A percentile compares a stretch with the other conserved stretches of the same genome.
These are phyloP conservation scores for Eimeria falciformis DNA, from an alignment of 169 alveolate genomes.

Conservation along the genomic window DNA sequence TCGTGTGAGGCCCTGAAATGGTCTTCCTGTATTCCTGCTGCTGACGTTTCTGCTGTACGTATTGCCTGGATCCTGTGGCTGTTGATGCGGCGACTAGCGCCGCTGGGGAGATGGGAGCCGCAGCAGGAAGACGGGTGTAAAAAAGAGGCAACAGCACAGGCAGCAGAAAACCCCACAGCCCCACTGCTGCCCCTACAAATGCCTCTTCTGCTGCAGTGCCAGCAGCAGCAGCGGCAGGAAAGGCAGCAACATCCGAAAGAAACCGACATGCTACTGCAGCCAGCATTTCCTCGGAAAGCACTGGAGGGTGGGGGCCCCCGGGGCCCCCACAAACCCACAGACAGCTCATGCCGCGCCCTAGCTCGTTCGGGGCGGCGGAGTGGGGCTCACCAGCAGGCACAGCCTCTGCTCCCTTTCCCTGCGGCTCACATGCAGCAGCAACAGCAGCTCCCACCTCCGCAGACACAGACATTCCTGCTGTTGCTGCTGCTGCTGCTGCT, in stretches of 20 bases:
- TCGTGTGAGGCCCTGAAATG: neutral
- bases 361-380: too few species aligned
- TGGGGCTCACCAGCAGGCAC: neutral
- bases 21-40: neutral
- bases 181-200: neutral
- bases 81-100: slow-evolving; percentile 4
- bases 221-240: slow-evolving; percentile 36
- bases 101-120: neutral
- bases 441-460: neutral
- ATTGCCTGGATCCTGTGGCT: neutral
- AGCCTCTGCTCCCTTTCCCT: neutral
- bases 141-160: slow-evolving; percentile 32
- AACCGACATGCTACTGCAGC: neutral
- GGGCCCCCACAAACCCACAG: slow-evolving; percentile 23
- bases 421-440: neutral
- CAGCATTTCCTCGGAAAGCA: neutral
- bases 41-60: neutral
- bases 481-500: neutral
- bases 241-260: neutral
- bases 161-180: slow-evolving; percentile 27
- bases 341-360: too few species aligned
- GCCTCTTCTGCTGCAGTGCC: slow-evolving; percentile 4
- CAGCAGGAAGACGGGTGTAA: neutral
- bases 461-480: neutral
- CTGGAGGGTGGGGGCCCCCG: neutral